Evolutionary conservation across 345 rosid genomes (phyloP).

Genomic region (Aurinia saxatilis): DNA sequence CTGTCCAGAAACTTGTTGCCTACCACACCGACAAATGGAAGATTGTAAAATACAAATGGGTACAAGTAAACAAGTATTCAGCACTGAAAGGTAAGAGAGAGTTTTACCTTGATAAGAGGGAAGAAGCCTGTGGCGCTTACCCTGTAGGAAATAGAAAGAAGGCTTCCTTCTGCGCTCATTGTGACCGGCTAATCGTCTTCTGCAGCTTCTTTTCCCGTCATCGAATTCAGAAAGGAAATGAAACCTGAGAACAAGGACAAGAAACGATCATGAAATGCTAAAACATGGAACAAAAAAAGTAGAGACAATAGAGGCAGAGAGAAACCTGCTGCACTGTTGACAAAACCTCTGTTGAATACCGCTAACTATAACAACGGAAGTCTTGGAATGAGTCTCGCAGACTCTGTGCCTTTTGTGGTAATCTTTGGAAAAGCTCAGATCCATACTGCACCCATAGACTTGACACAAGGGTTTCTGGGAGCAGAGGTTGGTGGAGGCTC

Average conservation of each 20-base stretch:
- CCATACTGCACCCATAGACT: conserved; percentile 70
- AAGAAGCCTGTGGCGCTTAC: conserved; percentile 41
- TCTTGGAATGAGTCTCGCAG: conserved; percentile 72
- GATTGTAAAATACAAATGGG: not conserved
- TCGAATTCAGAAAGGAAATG: conserved; percentile 85
- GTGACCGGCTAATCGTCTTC: conserved; percentile 80
- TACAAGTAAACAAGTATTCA: not conserved
- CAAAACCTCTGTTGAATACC: conserved; percentile 78
- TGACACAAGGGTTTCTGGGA: conserved; percentile 45
- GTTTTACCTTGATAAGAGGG: conserved; percentile 42
- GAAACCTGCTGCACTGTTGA: conserved; percentile 90
- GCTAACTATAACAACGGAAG: conserved; percentile 54
- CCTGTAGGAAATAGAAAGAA: conserved; percentile 35
- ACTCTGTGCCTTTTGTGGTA: conserved; percentile 83
- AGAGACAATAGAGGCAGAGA: not conserved
- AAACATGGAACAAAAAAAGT: not conserved
- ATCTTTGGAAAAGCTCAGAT: conserved; percentile 63
- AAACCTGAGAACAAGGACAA: conserved; percentile 45
- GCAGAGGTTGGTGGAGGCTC: conserved; percentile 16
- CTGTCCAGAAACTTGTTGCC: conserved; percentile 34
- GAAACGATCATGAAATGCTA: not conserved
- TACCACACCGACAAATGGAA: conserved; percentile 5
- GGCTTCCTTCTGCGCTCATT: conserved; percentile 85
- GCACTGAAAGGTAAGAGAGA: not conserved
- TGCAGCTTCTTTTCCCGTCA: conserved; percentile 82